Conservation (phyloP, 495 filamentous ascomycete genomes). For the Podospora appendiculata region DNA sequence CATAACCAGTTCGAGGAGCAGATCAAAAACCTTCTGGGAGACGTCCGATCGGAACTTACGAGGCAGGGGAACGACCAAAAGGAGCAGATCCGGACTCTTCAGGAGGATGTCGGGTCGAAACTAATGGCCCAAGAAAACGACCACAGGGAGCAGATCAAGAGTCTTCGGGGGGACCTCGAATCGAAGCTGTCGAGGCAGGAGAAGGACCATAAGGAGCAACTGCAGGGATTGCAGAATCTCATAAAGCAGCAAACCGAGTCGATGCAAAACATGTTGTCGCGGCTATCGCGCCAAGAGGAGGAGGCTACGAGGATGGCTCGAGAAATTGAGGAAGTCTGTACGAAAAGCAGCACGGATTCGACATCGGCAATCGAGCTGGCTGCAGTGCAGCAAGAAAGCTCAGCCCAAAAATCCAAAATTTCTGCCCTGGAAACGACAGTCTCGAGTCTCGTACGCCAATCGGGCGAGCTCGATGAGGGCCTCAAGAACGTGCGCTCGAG, state of each 20-base stretch:
- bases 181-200: neutral
- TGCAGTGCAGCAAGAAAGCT: too few species aligned
- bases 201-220: neutral
- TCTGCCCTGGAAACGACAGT: too few species aligned
- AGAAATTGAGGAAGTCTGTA: too few species aligned
- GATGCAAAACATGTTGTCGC: neutral
- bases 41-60: neutral
- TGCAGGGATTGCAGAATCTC: too few species aligned
- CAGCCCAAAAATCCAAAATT: too few species aligned
- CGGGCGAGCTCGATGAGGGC: too few species aligned
- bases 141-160: neutral
- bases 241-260: neutral
- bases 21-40: neutral
- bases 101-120: neutral
- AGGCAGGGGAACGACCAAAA: neutral
- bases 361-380: too few species aligned
- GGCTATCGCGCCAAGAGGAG: neutral
- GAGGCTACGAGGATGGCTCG: too few species aligned
- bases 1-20: constrained; percentile 1
- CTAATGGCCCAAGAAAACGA: neutral
- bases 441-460: too few species aligned
- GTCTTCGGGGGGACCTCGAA: neutral
- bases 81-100: neutral
- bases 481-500: too few species aligned
- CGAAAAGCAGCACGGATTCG: too few species aligned